Evolutionary conservation across 2,329 filamentous ascomycete species (phyloP).

Genomic region (Talaromyces sp.): DNA sequence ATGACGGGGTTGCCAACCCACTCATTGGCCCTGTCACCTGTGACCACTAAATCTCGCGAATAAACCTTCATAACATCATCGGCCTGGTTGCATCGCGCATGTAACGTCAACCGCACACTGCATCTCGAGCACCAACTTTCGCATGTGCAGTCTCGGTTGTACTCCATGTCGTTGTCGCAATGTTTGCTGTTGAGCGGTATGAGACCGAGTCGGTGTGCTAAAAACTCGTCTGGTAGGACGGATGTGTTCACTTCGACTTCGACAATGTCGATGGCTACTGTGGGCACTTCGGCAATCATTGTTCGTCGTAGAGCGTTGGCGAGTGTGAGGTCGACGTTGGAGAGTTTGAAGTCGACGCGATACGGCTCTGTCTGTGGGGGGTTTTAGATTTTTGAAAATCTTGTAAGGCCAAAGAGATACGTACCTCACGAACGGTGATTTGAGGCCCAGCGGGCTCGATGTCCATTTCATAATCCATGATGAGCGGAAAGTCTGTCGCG

Average conservation of each 20-base stretch:
- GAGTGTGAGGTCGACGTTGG: slow-evolving; percentile 83
- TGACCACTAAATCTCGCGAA: slow-evolving; percentile 79
- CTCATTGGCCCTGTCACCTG: slow-evolving; percentile 67
- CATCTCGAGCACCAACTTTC: slow-evolving; percentile 93
- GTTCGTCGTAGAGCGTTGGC: slow-evolving; percentile 89
- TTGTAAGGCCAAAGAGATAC: background rate
- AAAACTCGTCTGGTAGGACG: slow-evolving; percentile 94
- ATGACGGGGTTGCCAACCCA: slow-evolving; percentile 79
- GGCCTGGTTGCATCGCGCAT: slow-evolving; percentile 73
- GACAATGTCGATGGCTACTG: slow-evolving; percentile 90
- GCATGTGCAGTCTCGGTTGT: slow-evolving; percentile 93
- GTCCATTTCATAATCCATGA: slow-evolving; percentile 50
- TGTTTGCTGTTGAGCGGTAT: slow-evolving; percentile 83
- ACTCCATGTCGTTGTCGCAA: slow-evolving; percentile 74
- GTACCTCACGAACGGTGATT: slow-evolving; percentile 50
- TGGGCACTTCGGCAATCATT: slow-evolving; percentile 91
- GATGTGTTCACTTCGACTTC: slow-evolving; percentile 91
- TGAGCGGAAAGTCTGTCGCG: slow-evolving; percentile 15
- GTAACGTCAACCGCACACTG: slow-evolving; percentile 77
- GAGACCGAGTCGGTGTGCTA: slow-evolving; percentile 86
- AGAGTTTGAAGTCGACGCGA: slow-evolving; percentile 88
- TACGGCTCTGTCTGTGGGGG: slow-evolving; percentile 66
- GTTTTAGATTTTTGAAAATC: background rate
- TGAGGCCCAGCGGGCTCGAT: slow-evolving; percentile 50
- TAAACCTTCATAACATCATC: slow-evolving; percentile 94